These are phyloP conservation scores for Boletus vermiculosoides DNA, from an alignment of 768 basidiomycete genomes.

Conservation along the genomic window DNA sequence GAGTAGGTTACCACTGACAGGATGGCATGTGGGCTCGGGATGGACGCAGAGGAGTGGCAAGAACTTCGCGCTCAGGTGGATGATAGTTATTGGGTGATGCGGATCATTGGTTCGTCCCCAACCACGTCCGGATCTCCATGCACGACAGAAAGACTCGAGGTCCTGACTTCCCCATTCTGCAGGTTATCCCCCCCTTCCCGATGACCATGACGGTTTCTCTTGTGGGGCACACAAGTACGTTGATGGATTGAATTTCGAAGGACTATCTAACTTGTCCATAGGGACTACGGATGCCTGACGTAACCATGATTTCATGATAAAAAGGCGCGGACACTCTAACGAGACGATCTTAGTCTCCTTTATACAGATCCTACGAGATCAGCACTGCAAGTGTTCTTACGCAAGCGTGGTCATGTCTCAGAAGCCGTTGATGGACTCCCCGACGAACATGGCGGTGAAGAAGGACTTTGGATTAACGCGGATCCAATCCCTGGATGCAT, in stretches of 20 bases:
- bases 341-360: slow-evolving; percentile 61
- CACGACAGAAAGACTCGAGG: background rate
- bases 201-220: slow-evolving; percentile 76
- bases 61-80: slow-evolving; percentile 68
- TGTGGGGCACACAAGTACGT: slow-evolving; percentile 87
- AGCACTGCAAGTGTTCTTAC: slow-evolving; percentile 80
- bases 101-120: slow-evolving; percentile 61
- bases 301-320: slow-evolving; percentile 33
- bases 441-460: slow-evolving; percentile 51
- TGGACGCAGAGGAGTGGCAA: slow-evolving; percentile 68
- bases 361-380: slow-evolving; percentile 76
- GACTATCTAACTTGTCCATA: slow-evolving; percentile 28
- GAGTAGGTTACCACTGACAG: slow-evolving; percentile 41
- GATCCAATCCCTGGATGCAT: slow-evolving; percentile 81
- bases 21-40: slow-evolving; percentile 79
- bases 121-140: background rate
- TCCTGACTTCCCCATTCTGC: background rate
- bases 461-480: slow-evolving; percentile 78
- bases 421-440: slow-evolving; percentile 39
- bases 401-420: slow-evolving; percentile 37
- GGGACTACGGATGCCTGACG: slow-evolving; percentile 92
- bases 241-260: background rate
- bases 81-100: slow-evolving; percentile 89
- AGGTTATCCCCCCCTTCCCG: slow-evolving; percentile 88
- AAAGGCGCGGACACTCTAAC: slow-evolving; percentile 5